Evolutionary conservation across 345 rosid species (phyloP).

Genomic region (Conringia planisiliqua): DNA sequence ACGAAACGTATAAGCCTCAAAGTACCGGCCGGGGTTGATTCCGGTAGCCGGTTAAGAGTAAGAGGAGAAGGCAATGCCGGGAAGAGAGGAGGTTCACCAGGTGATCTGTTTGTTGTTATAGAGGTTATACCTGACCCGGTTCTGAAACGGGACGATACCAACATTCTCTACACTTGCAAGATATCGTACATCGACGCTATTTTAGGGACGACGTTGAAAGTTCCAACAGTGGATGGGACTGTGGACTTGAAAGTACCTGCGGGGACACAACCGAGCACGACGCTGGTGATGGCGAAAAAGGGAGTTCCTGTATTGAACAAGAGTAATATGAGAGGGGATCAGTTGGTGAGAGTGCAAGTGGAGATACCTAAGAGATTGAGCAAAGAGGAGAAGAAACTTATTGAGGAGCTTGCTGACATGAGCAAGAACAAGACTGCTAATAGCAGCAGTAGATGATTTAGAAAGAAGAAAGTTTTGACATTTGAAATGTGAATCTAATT

Average conservation of each 20-base stretch:
- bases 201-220: slow-evolving; percentile 77
- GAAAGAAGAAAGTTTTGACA: slow-evolving; percentile 23
- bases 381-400: slow-evolving; percentile 79
- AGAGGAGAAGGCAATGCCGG: slow-evolving; percentile 96
- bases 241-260: slow-evolving; percentile 93
- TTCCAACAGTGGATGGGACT: slow-evolving; percentile 84
- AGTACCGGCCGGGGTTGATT: slow-evolving; percentile 93
- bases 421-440: slow-evolving; percentile 75
- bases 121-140: slow-evolving; percentile 87
- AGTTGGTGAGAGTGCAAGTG: slow-evolving; percentile 93
- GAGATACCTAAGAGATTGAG: slow-evolving; percentile 95
- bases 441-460: slow-evolving; percentile 42
- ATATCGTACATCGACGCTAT: slow-evolving; percentile 88
- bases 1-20: slow-evolving; percentile 88
- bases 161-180: slow-evolving; percentile 81
- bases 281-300: slow-evolving; percentile 90
- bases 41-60: slow-evolving; percentile 89
- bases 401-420: slow-evolving; percentile 85
- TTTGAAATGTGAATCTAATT: slow-evolving; percentile 8
- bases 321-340: slow-evolving; percentile 89
- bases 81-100: slow-evolving; percentile 87
- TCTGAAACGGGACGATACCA: slow-evolving; percentile 84
- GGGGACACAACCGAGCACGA: slow-evolving; percentile 86
- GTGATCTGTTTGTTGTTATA: slow-evolving; percentile 84
- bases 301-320: slow-evolving; percentile 91